These are phyloP conservation scores for Coleophoma crateriformis DNA, from an alignment of 2,329 filamentous ascomycete species.

Conservation along the genomic window DNA sequence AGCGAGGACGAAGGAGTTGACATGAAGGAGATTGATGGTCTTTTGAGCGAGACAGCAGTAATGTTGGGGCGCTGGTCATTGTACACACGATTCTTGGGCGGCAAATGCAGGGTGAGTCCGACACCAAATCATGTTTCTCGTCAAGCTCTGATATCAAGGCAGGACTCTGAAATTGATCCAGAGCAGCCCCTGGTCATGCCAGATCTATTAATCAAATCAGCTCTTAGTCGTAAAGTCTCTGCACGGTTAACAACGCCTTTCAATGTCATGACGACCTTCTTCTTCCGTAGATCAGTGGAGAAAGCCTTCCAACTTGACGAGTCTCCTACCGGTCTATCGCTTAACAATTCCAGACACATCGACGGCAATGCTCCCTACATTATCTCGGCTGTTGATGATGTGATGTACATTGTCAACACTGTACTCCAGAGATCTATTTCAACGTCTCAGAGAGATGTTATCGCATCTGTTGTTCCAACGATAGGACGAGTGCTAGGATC, in stretches of 20 bases:
- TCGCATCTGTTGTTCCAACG: conserved; percentile 72
- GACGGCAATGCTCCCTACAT: conserved; percentile 82
- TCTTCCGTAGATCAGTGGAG: conserved; percentile 92
- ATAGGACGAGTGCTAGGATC: conserved; percentile 75
- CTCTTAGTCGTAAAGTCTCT: conserved; percentile 72
- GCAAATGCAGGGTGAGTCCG: conserved; percentile 70
- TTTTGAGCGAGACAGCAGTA: conserved; percentile 81
- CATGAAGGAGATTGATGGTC: conserved; percentile 89
- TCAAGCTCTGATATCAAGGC: neutral
- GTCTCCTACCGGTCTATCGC: conserved; percentile 69
- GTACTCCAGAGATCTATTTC: conserved; percentile 82
- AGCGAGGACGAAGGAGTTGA: conserved; percentile 91
- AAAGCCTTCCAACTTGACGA: conserved; percentile 98
- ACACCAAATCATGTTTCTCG: too few relatives aligned
- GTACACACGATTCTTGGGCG: conserved; percentile 82
- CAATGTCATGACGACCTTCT: conserved; percentile 90
- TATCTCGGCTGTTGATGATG: conserved; percentile 91
- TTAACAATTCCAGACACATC: conserved; percentile 67
- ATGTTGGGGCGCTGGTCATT: conserved; percentile 94
- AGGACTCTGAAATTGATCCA: conserved; percentile 47
- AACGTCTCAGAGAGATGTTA: conserved; percentile 75
- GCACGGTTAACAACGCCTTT: conserved; percentile 74
- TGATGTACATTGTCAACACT: conserved; percentile 98
- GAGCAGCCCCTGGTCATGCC: conserved; percentile 61
- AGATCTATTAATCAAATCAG: conserved; percentile 70